Evolutionary conservation across 2,329 filamentous ascomycete genomes (phyloP).

Genomic region (Biscogniauxia sp.): DNA sequence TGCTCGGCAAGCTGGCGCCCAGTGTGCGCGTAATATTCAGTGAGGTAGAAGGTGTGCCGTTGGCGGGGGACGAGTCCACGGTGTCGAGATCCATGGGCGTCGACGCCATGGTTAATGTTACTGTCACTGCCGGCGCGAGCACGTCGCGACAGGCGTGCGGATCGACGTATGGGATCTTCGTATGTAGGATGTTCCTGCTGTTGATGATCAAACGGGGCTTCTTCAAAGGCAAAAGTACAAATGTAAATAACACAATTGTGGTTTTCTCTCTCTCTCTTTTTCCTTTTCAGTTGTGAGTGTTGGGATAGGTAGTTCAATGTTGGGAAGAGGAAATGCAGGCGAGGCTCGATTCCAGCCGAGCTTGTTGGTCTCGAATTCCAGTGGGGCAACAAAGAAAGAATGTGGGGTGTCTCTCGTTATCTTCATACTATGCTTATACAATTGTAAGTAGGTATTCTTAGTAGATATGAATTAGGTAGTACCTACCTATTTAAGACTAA

Average conservation of each 20-base stretch:
- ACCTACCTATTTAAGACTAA: no score
- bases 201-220: background rate
- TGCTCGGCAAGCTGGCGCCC: slow-evolving; percentile 40
- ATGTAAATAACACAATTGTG: background rate
- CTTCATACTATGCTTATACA: background rate
- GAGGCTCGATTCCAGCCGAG: slow-evolving; percentile 1
- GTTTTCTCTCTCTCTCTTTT: no score
- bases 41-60: slow-evolving; percentile 37
- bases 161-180: no score
- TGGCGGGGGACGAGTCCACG: slow-evolving; percentile 39
- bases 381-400: background rate
- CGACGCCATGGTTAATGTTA: slow-evolving; percentile 43
- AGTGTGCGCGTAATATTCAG: slow-evolving; percentile 52
- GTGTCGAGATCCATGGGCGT: slow-evolving; percentile 58
- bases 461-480: no score
- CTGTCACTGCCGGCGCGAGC: background rate
- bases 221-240: background rate
- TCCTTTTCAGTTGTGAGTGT: background rate
- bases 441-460: no score
- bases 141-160: background rate
- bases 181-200: background rate
- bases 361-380: background rate
- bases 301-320: no score
- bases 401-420: background rate
- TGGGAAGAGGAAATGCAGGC: background rate